Percentiles rank a stretch among this genome's conserved stretches.
phyloP scores from a whole-genome alignment of 2,329 filamentous ascomycete species.

The Diaporthe longicolla region DNA sequence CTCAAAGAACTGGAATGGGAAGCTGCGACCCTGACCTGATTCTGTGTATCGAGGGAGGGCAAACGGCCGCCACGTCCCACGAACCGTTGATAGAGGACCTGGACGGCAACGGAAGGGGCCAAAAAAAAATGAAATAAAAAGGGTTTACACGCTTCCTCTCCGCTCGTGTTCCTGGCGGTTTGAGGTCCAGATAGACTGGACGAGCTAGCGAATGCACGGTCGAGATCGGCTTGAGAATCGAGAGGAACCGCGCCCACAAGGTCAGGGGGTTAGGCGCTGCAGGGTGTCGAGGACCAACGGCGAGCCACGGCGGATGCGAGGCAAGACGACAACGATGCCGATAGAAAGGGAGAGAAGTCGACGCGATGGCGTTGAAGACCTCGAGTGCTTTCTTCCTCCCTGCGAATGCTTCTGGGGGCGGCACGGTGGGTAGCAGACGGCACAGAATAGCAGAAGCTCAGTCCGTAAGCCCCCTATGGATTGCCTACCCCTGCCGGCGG shows the following conservation, averaged over 20 bases:
- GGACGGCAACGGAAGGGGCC: background rate
- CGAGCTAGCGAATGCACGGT: slow-evolving; percentile 27
- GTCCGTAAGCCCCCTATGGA: slow-evolving; percentile 16
- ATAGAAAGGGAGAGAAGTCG: slow-evolving; percentile 8
- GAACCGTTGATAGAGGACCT: background rate
- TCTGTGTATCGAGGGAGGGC: background rate
- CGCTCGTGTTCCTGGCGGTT: slow-evolving; percentile 5
- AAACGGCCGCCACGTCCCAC: background rate
- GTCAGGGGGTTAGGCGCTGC: background rate
- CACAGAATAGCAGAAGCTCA: background rate
- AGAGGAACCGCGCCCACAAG: slow-evolving; percentile 4
- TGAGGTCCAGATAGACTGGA: slow-evolving; percentile 20
- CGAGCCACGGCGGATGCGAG: background rate
- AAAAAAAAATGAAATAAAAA: background rate
- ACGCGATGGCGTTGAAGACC: slow-evolving; percentile 11
- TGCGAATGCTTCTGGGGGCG: background rate
- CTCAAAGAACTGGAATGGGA: background rate
- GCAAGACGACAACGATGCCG: background rate
- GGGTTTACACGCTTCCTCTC: background rate
- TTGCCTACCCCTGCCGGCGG: background rate
- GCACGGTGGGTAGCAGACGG: background rate
- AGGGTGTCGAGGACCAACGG: background rate
- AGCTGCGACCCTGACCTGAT: slow-evolving; percentile 12
- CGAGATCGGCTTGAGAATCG: slow-evolving; percentile 8
- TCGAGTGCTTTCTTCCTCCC: background rate